These are phyloP conservation scores for Saccharomycopsis lassenensis DNA, from an alignment of 805 yeast genomes.

Conservation along the genomic window DNA sequence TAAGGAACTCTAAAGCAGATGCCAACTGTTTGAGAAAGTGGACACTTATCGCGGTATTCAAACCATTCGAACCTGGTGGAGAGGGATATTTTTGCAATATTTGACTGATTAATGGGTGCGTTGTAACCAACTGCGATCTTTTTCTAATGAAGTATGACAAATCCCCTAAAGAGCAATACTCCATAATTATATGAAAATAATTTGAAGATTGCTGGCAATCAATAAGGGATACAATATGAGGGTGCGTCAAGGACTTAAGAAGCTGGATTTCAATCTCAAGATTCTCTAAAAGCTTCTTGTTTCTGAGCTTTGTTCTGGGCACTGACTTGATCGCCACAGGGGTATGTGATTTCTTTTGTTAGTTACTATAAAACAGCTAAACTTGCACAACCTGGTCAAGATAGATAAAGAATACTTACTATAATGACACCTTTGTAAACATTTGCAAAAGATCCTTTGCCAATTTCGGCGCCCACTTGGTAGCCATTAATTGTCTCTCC, in stretches of 20 bases:
- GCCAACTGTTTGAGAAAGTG: slow-evolving; percentile 84
- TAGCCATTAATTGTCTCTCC: slow-evolving; percentile 11
- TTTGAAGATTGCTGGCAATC: slow-evolving; percentile 72
- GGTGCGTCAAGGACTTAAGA: slow-evolving; percentile 77
- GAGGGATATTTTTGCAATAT: slow-evolving; percentile 77
- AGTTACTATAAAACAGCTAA: background rate
- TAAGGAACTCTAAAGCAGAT: slow-evolving; percentile 70
- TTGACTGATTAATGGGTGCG: slow-evolving; percentile 70
- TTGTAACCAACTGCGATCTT: slow-evolving; percentile 55
- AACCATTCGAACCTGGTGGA: slow-evolving; percentile 65
- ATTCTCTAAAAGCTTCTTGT: slow-evolving; percentile 80
- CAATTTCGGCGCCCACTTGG: slow-evolving; percentile 51
- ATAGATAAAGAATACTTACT: slow-evolving; percentile 18
- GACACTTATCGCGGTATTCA: slow-evolving; percentile 65
- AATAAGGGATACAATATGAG: slow-evolving; percentile 79
- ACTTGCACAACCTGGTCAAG: background rate
- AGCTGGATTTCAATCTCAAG: slow-evolving; percentile 88
- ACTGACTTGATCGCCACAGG: slow-evolving; percentile 89
- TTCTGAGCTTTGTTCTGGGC: slow-evolving; percentile 66
- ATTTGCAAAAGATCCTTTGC: slow-evolving; percentile 91
- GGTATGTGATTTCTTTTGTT: slow-evolving; percentile 28
- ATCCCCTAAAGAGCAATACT: slow-evolving; percentile 93
- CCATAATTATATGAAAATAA: slow-evolving; percentile 88
- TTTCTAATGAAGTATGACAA: slow-evolving; percentile 76
- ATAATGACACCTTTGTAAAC: slow-evolving; percentile 75